These are phyloP conservation scores for Grifola frondosa DNA, from an alignment of 1,284 basidiomycete species.

Conservation along the genomic window DNA sequence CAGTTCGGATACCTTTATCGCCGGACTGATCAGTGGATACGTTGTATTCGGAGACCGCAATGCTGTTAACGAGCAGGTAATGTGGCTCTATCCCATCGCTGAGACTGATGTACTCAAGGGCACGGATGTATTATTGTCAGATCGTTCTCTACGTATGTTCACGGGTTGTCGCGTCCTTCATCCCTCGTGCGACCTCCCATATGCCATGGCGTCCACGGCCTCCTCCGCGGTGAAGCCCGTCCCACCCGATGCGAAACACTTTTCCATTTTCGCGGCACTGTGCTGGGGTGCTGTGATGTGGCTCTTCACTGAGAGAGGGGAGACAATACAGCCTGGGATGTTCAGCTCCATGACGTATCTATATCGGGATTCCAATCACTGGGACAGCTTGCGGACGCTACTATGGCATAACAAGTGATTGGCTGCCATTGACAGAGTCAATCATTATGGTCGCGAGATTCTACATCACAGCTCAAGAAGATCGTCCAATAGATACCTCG, in stretches of 20 bases:
- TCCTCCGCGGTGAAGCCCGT: slow-evolving; percentile 57
- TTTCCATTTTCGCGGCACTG: slow-evolving; percentile 86
- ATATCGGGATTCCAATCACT: slow-evolving; percentile 77
- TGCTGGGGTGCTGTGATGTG: slow-evolving; percentile 99
- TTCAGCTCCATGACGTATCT: slow-evolving; percentile 82
- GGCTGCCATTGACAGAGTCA: no score
- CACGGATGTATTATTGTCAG: no score
- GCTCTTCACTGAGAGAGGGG: slow-evolving; percentile 83
- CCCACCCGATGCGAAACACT: slow-evolving; percentile 80
- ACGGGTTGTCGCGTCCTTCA: slow-evolving; percentile 83
- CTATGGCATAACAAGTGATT: slow-evolving; percentile 75
- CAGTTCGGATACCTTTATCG: slow-evolving; percentile 85
- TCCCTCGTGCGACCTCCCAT: slow-evolving; percentile 67
- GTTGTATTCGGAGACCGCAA: slow-evolving; percentile 92
- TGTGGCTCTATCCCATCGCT: background rate
- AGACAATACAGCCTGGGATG: slow-evolving; percentile 93
- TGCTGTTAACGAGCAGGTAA: slow-evolving; percentile 97
- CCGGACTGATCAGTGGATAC: slow-evolving; percentile 91
- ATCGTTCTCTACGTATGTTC: slow-evolving; percentile 97
- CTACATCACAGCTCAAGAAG: no score
- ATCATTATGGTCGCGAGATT: no score
- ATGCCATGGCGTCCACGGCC: slow-evolving; percentile 40
- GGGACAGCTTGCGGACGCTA: slow-evolving; percentile 69
- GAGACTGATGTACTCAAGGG: no score
- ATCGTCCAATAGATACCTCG: no score